Percentiles rank a stretch among this genome's conserved stretches.
Evolutionary conservation across 1,139 yeast species (phyloP).

Genomic region (Nakaseomyces sp.): DNA sequence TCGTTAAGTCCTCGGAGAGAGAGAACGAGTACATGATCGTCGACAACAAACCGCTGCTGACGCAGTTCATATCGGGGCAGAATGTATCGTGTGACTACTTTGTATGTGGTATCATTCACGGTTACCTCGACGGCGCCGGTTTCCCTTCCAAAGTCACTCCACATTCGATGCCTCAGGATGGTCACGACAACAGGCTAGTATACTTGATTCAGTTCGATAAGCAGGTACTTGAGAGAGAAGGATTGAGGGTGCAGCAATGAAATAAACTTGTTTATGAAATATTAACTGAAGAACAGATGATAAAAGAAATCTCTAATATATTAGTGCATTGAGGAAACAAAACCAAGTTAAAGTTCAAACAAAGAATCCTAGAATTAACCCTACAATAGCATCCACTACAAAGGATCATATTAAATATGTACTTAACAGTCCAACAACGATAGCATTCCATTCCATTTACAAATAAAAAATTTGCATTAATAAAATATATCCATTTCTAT

Average conservation of each 20-base stretch:
- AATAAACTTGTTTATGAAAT: not conserved
- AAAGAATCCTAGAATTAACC: too few species aligned
- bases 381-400: too few species aligned
- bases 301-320: too few species aligned
- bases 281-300: too few species aligned
- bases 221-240: conserved; percentile 49
- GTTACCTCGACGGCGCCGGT: conserved; percentile 70
- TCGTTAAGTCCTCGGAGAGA: conserved; percentile 79
- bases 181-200: conserved; percentile 64
- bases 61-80: conserved; percentile 67
- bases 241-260: conserved; percentile 15
- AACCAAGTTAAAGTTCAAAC: too few species aligned
- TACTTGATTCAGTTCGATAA: conserved; percentile 71
- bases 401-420: too few species aligned
- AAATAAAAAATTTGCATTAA: too few species aligned
- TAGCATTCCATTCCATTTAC: too few species aligned
- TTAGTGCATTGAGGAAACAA: too few species aligned
- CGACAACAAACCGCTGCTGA: conserved; percentile 70
- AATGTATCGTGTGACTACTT: conserved; percentile 27
- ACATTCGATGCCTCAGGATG: conserved; percentile 66
- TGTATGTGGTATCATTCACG: conserved; percentile 87
- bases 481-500: too few species aligned
- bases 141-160: conserved; percentile 81
- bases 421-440: too few species aligned
- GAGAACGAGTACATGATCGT: conserved; percentile 78